phyloP scores from a whole-genome alignment of 163 green algal species.

The Chlamydomonas reinhardtii region DNA sequence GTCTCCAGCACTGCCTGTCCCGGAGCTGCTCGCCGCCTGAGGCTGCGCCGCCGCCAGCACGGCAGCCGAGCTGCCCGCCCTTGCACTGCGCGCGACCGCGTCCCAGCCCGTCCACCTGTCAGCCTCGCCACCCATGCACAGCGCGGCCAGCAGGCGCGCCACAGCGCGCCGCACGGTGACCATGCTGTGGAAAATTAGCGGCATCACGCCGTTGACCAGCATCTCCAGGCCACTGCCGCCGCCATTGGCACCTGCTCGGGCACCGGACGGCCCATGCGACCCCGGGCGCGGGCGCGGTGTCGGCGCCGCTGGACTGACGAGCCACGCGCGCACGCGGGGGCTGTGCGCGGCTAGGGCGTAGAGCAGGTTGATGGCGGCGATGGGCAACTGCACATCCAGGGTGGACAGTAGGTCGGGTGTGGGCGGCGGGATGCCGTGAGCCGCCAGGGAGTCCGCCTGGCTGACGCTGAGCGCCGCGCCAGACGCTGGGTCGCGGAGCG shows the following conservation, averaged over 20 bases:
- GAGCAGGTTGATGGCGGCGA: slow-evolving; percentile 66
- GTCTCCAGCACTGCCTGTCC: background rate
- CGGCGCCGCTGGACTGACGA: slow-evolving; percentile 4
- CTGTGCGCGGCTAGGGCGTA: slow-evolving; percentile 51
- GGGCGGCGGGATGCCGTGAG: slow-evolving; percentile 1
- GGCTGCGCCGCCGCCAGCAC: background rate
- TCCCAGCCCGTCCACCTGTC: slow-evolving; percentile 55
- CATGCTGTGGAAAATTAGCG: slow-evolving; percentile 61
- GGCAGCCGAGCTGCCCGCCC: background rate
- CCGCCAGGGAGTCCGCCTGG: background rate
- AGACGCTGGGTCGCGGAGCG: slow-evolving; percentile 10
- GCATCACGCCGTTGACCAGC: slow-evolving; percentile 47
- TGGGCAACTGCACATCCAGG: slow-evolving; percentile 67
- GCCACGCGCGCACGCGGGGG: slow-evolving; percentile 32
- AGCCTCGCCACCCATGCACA: slow-evolving; percentile 58
- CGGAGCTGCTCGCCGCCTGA: background rate
- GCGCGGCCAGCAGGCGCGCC: slow-evolving; percentile 56
- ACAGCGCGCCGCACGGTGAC: slow-evolving; percentile 61
- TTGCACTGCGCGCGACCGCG: background rate
- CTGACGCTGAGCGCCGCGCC: slow-evolving; percentile 17
- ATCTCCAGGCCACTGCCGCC: slow-evolving; percentile 25
- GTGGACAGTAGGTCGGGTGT: slow-evolving; percentile 35
- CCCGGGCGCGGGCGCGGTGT: background rate
- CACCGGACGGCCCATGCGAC: slow-evolving; percentile 14
- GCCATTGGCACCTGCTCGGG: background rate